These are phyloP conservation scores for Rhynchosporium agropyri DNA, from an alignment of 2,329 filamentous ascomycete genomes.

Conservation along the genomic window DNA sequence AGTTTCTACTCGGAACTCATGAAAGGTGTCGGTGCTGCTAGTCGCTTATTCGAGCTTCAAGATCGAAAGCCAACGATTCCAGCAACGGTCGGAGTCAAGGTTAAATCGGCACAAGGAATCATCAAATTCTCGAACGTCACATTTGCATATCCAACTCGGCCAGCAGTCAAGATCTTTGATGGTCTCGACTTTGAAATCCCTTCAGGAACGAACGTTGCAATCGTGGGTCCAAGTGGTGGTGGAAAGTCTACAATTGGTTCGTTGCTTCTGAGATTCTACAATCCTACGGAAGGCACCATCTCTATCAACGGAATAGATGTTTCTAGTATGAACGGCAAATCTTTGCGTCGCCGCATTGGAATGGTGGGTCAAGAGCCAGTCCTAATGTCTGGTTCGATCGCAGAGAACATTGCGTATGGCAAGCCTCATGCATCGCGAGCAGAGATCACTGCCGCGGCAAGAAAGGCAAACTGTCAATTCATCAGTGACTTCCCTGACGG, in stretches of 20 bases:
- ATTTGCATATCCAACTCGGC: constrained; percentile 92
- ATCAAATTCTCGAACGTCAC: constrained; percentile 86
- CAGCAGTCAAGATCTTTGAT: constrained; percentile 89
- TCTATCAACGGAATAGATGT: constrained; percentile 85
- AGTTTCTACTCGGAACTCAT: constrained; percentile 98
- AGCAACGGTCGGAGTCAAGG: constrained; percentile 79
- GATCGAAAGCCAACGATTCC: constrained; percentile 85
- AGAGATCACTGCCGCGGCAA: constrained; percentile 84
- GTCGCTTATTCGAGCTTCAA: constrained; percentile 91
- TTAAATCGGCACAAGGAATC: constrained; percentile 81
- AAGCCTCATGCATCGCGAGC: constrained; percentile 74
- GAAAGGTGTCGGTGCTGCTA: constrained; percentile 98
- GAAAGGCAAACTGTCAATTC: constrained; percentile 93
- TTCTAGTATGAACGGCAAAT: constrained; percentile 86
- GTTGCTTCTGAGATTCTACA: constrained; percentile 90
- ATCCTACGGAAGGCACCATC: constrained; percentile 75
- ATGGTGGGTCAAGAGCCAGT: constrained; percentile 96
- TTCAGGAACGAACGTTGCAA: constrained; percentile 90
- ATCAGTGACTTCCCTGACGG: constrained; percentile 97
- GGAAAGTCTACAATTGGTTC: constrained; percentile 96
- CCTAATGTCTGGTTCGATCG: constrained; percentile 81
- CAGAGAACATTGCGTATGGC: constrained; percentile 91
- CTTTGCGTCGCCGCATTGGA: constrained; percentile 86
- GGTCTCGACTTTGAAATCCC: constrained; percentile 88
- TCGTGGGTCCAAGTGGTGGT: constrained; percentile 93